Base-by-base conservation (phyloP, 2,329 filamentous ascomycete genomes). In the Talaromyces sp. region DNA sequence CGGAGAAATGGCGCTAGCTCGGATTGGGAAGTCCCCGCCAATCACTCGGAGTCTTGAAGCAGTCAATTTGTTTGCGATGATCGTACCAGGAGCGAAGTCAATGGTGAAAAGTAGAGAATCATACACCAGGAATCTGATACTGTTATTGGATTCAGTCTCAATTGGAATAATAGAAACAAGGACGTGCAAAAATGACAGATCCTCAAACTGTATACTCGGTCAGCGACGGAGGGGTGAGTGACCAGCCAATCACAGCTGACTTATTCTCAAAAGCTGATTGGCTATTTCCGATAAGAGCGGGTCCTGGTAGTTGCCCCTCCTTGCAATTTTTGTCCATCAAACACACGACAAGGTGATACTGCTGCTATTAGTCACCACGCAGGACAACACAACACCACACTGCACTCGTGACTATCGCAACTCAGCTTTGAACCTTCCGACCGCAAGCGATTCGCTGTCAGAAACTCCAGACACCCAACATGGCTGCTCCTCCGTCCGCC, bases 401-500 rank as follows among this genome's bases (percentile, higher is more conserved):
- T 13, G 33, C 17, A 4, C 37, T 31, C 19, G 50, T 43, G 54
- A 59, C 25, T 37, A 15, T 25, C 25, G 22, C 39, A 11, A 25
- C 27, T 31, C 33, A 22, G 35, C 17, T 43, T 62, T 17, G n/a
- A 37, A 4, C 8, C 5, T 25, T 22, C 41, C 59, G 13, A 13
- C 59, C 15, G 19, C 27, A n/a, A 25, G n/a, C 45, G 37, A 47
- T 35, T 33, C 59, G 35, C 33, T 43, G 17, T 50, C 33, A 17
- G n/a, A 35, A 37, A 31, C 35, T 17, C 27, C 15, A 19, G 19
- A 61, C 25, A 56, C n/a, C 11, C 50, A 57, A 25, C 61, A 75
- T 75, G 73, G 71, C 73, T 11, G 50, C 68, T 64, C 67, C 72
- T 19, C 68, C 69, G 11, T 66, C 72, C 61, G 69, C 69, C 58